Evolutionary conservation across 495 filamentous ascomycete genomes (phyloP).

Genomic region (Penicillium chermesinum): DNA sequence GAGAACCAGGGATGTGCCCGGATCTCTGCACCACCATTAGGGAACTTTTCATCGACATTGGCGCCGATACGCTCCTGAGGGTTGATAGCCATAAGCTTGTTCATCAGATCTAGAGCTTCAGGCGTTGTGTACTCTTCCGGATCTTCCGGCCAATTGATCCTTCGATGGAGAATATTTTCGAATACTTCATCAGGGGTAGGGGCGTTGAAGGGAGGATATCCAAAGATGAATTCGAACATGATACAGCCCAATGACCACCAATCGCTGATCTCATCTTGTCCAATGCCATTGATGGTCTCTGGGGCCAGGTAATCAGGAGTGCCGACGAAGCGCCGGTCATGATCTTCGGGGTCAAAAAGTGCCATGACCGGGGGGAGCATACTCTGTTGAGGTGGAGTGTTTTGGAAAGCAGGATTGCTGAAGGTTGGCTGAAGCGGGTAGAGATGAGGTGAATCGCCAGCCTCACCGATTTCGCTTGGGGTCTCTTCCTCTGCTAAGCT

Average conservation of each 20-base stretch:
- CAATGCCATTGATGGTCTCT: conserved; percentile 90
- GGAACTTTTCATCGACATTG: conserved; percentile 72
- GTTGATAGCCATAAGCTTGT: conserved; percentile 77
- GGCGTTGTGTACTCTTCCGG: conserved; percentile 66
- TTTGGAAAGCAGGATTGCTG: conserved; percentile 47
- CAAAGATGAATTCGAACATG: conserved; percentile 91
- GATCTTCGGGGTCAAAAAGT: conserved; percentile 92
- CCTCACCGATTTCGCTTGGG: conserved; percentile 57
- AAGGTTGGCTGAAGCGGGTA: conserved; percentile 56
- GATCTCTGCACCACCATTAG: conserved; percentile 84
- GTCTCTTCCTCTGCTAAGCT: conserved; percentile 66
- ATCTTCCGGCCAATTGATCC: conserved; percentile 81
- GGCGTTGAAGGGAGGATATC: conserved; percentile 91
- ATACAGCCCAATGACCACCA: conserved; percentile 99
- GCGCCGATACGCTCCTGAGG: conserved; percentile 75
- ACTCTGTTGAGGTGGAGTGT: conserved; percentile 62
- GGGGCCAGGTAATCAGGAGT: conserved; percentile 97
- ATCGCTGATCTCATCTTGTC: conserved; percentile 96
- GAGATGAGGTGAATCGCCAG: conserved; percentile 65
- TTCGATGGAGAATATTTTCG: conserved; percentile 86
- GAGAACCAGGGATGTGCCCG: conserved; percentile 84
- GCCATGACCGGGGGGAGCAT: conserved; percentile 96
- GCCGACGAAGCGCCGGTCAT: conserved; percentile 87
- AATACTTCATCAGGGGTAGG: conserved; percentile 89
- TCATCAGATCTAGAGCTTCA: conserved; percentile 90